Evolutionary conservation across 495 filamentous ascomycete genomes (phyloP).

Genomic region (Neurospora sp.): DNA sequence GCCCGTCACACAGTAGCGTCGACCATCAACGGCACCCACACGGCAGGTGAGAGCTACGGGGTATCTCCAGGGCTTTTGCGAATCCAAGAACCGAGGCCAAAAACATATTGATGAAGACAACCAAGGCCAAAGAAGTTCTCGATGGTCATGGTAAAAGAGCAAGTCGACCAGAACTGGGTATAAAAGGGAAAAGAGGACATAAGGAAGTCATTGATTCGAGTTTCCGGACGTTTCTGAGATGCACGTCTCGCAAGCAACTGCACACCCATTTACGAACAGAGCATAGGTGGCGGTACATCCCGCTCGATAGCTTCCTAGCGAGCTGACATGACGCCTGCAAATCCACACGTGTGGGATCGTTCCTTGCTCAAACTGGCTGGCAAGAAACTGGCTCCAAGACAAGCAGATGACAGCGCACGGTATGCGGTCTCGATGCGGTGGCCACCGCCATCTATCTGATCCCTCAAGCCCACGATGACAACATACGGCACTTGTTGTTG

Average conservation of each 20-base stretch:
- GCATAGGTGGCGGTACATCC: neutral
- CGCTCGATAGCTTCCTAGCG: neutral
- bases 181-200: neutral
- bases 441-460: neutral
- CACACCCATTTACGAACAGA: neutral
- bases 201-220: neutral
- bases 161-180: neutral
- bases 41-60: neutral
- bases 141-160: neutral
- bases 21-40: neutral
- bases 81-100: neutral
- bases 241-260: neutral
- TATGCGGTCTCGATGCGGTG: neutral
- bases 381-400: neutral
- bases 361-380: neutral
- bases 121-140: neutral
- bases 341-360: neutral
- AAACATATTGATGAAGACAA: neutral
- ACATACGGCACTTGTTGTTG: neutral
- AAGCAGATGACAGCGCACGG: neutral
- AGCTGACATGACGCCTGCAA: neutral
- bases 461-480: neutral
- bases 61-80: neutral
- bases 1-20: slow-evolving; percentile 8
- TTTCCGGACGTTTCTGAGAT: neutral